Percentiles rank a stretch among this genome's conserved stretches.
These are phyloP conservation scores for Glycyrrhiza uralensis DNA, from an alignment of 306 rosid genomes.

Conservation along the genomic window DNA sequence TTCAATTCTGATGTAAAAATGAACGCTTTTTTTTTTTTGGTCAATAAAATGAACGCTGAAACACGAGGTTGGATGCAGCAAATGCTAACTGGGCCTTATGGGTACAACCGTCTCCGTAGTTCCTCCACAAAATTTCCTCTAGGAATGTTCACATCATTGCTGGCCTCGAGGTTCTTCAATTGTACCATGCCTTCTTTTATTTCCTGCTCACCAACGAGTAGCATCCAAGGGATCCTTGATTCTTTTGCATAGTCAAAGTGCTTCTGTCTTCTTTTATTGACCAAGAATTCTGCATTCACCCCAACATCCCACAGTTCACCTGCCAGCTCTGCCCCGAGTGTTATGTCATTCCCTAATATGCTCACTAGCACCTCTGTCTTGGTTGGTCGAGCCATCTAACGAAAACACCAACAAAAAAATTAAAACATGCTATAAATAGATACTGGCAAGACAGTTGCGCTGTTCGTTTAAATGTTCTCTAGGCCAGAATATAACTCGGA, in stretches of 20 bases:
- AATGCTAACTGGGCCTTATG: neutral
- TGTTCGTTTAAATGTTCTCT: neutral
- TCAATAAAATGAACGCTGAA: no score
- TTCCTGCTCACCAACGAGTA: conserved; percentile 72
- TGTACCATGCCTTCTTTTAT: conserved; percentile 57
- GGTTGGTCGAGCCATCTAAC: conserved; percentile 69
- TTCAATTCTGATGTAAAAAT: neutral
- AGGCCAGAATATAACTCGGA: neutral
- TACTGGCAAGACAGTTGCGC: neutral
- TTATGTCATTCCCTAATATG: conserved; percentile 64
- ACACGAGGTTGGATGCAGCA: neutral
- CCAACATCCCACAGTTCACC: conserved; percentile 72
- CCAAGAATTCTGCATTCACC: conserved; percentile 62
- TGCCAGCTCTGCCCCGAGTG: conserved; percentile 62
- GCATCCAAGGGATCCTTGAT: conserved; percentile 83
- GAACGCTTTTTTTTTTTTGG: no score
- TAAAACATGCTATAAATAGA: neutral
- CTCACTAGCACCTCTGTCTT: conserved; percentile 86
- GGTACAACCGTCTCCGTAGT: conserved; percentile 47
- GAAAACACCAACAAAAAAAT: conserved; percentile 6
- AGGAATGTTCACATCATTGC: conserved; percentile 35
- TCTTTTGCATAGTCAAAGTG: conserved; percentile 76
- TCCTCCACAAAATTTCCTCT: conserved; percentile 61
- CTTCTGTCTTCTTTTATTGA: conserved; percentile 55
- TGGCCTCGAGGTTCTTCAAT: conserved; percentile 50